phyloP scores from a whole-genome alignment of 768 basidiomycete genomes.

The Russula lepida region DNA sequence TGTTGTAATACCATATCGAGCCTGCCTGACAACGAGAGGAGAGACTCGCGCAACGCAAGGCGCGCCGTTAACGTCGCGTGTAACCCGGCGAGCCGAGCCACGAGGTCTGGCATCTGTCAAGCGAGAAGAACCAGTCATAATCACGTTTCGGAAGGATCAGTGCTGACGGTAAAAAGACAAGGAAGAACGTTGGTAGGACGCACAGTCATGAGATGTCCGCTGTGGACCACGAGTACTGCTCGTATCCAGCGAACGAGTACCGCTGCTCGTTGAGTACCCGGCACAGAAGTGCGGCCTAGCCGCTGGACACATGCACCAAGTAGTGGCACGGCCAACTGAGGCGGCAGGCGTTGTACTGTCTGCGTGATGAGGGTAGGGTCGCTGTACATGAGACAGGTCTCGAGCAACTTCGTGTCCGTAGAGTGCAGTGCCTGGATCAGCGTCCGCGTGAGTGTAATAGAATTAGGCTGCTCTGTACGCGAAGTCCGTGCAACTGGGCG shows the following conservation, averaged over 20 bases:
- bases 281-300: constrained; percentile 70
- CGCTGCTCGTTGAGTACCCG: constrained; percentile 67
- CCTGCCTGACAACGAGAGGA: constrained; percentile 80
- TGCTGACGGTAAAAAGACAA: not conserved
- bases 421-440: constrained; percentile 96
- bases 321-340: constrained; percentile 78
- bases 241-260: constrained; percentile 71
- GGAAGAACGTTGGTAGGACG: constrained; percentile 24
- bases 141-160: not conserved
- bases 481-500: constrained; percentile 20
- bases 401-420: constrained; percentile 77
- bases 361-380: constrained; percentile 74
- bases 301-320: constrained; percentile 86
- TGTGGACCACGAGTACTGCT: constrained; percentile 76
- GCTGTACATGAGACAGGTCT: constrained; percentile 80
- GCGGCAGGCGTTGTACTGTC: constrained; percentile 79
- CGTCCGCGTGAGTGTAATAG: constrained; percentile 85
- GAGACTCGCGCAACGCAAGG: constrained; percentile 71
- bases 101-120: constrained; percentile 81
- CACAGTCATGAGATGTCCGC: constrained; percentile 91
- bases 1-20: constrained; percentile 92
- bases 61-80: constrained; percentile 76
- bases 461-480: constrained; percentile 41
- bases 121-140: constrained; percentile 8
- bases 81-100: constrained; percentile 75